Base-by-base conservation (phyloP, 805 yeast genomes). In the Jamesozyma hellenica region DNA sequence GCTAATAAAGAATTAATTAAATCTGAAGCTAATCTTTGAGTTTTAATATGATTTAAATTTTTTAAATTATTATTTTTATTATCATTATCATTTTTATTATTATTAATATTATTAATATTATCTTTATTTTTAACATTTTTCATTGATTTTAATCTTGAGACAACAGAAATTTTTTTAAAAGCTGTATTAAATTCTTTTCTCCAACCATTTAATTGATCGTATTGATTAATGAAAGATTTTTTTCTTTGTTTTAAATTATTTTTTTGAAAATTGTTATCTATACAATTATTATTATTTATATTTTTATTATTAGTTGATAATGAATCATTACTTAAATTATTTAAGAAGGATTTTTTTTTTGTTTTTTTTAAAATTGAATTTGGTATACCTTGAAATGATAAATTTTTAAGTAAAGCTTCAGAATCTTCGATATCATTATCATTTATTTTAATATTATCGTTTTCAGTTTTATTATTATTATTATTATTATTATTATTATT, bases 1-100 rank as follows among this genome's bases (percentile, higher is more conserved):
- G 82, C 64, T 6, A 73, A 50, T 42, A 84, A 63, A 21, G 82
- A 70, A 26, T 69, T 66, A 11, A 78, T 60, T 34, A 77, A 48
- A 48, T 67, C 68, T 3, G 70, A 64, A 1, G 68, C 69, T 41
- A 59, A 38, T 28, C 42, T 44, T 37, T 53, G 56, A 3, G 58
- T 52, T 36, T 45, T 50, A 21, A 21, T 21, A 21, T 21, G 8
- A 29, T 21, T 7, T 25, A 36, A 21, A 32, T 39, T 41, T 28
- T 35, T 34, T 12, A 40, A 41, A 4, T 10, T 13, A 7, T 18
- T 13, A 3, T 16, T 13, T 14, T 25, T 27, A 8, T 28, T 34
- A 27, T 19, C 34, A 11, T 14, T 27, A 18, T 32, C 27, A 9
- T 31, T n/a, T 31, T 31, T 17, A 17, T 16, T 8, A 4, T 16